Evolutionary conservation across 2,329 filamentous ascomycete species (phyloP).

Genomic region (Aspergillus amoenus): DNA sequence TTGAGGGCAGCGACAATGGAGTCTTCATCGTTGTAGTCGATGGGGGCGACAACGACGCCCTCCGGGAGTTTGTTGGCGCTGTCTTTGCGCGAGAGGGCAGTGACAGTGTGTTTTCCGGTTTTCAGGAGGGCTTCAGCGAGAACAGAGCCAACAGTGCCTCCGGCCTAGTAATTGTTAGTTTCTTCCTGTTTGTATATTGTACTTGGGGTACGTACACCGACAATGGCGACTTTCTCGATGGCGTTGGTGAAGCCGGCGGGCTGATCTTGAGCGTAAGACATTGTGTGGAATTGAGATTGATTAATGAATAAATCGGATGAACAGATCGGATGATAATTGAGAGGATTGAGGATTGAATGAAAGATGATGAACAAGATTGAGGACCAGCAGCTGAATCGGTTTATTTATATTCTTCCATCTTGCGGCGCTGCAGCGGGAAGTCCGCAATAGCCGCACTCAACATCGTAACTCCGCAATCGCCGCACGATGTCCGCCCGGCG

Average conservation of each 20-base stretch:
- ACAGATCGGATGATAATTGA: neutral
- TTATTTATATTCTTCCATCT: no score
- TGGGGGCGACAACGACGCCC: slow-evolving; percentile 42
- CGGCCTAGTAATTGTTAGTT: slow-evolving; percentile 30
- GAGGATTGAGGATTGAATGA: neutral
- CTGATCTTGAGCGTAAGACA: slow-evolving; percentile 27
- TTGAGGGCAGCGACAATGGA: slow-evolving; percentile 52
- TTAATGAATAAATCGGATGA: neutral
- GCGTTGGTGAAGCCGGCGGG: slow-evolving; percentile 28
- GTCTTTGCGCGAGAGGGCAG: slow-evolving; percentile 50
- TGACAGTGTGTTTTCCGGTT: slow-evolving; percentile 52
- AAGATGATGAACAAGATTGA: no score
- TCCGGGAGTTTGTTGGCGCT: slow-evolving; percentile 46
- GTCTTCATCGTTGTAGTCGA: slow-evolving; percentile 51
- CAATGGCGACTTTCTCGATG: slow-evolving; percentile 40
- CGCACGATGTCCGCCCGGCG: neutral
- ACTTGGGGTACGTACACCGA: slow-evolving; percentile 36
- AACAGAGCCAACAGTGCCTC: slow-evolving; percentile 33
- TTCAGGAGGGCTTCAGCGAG: slow-evolving; percentile 41
- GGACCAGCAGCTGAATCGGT: no score
- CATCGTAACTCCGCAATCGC: neutral
- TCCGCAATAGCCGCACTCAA: slow-evolving; percentile 21
- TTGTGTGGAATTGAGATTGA: slow-evolving; percentile 12
- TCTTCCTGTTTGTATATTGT: neutral
- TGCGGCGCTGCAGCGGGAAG: no score